Percentiles rank a stretch among this genome's conserved stretches.
These are phyloP conservation scores for Pterocarpus santalinus DNA, from an alignment of 306 rosid genomes.

Conservation along the genomic window DNA sequence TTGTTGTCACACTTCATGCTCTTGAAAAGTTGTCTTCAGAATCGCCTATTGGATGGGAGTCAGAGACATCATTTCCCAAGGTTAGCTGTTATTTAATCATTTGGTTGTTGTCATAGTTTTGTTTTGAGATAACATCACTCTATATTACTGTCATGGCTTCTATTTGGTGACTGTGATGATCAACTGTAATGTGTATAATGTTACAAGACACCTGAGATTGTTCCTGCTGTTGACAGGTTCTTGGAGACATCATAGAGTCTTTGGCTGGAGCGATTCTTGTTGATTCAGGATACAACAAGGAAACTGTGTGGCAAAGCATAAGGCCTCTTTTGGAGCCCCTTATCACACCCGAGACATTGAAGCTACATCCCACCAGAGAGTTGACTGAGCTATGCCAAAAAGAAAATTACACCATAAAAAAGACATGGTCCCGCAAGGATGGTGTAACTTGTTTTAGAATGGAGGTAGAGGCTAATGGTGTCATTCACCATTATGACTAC, in stretches of 20 bases:
- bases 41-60: slow-evolving; percentile 80
- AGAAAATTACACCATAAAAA: slow-evolving; percentile 39
- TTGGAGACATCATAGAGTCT: slow-evolving; percentile 86
- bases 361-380: slow-evolving; percentile 64
- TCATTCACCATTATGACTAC: slow-evolving; percentile 39
- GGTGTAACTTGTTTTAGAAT: slow-evolving; percentile 46
- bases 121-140: not conserved
- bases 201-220: not conserved
- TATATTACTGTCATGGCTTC: too few species aligned
- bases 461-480: slow-evolving; percentile 61
- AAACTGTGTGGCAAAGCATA: slow-evolving; percentile 64
- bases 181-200: too few species aligned
- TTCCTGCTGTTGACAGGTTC: slow-evolving; percentile 61
- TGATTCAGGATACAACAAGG: slow-evolving; percentile 70
- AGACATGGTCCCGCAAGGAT: slow-evolving; percentile 11
- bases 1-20: slow-evolving; percentile 42
- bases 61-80: slow-evolving; percentile 74
- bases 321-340: slow-evolving; percentile 78
- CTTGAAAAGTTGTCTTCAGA: slow-evolving; percentile 47
- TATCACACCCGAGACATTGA: slow-evolving; percentile 67
- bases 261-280: slow-evolving; percentile 83
- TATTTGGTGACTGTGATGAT: too few species aligned
- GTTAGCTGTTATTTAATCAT: slow-evolving; percentile 51
- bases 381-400: slow-evolving; percentile 58
- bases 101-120: not conserved